Base-by-base conservation (phyloP, 148 eudicot species). In the Dysphania ambrosioides region DNA sequence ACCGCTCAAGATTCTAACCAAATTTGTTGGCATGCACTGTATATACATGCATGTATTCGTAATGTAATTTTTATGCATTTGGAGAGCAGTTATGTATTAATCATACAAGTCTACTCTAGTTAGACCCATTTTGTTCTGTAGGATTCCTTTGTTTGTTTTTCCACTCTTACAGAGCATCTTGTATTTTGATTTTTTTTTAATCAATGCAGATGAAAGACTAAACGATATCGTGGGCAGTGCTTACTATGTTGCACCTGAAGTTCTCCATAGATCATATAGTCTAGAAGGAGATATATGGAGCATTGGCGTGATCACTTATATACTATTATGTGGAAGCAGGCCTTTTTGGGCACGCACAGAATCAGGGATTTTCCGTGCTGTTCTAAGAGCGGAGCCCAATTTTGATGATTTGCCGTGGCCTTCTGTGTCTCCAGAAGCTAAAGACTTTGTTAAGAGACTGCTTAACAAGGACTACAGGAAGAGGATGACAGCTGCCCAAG, bases 181-280 rank as follows among this genome's bases (percentile, higher is more conserved):
- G n/a, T n/a, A n/a, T n/a, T n/a, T n/a, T n/a, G n/a, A n/a, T n/a
- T n/a, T n/a, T n/a, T n/a, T 31, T 66, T 71, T 66, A 57, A 55
- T 72, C 60, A 29, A 26, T 78, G 83, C 87, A 88, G 91, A 88
- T 36, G 91, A 88, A 77, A 80, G 91, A 77, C 86, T 88, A 38
- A 86, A 88, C 74, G 91, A 88, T 77, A 88, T 88, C 56, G 91
- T 88, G 79, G 91, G 91, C 64, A 88, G 91, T 82, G 91, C 91
- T 27, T 88, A 88, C 73, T 88, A 88, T 74, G 91, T 88, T 38
- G 91, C 91, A 35, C 91, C 91, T 16, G 91, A 88, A 86, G 91
- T 88, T 56, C 87, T 88, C 23, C 91, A 88, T 72, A 83, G 91
- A 78, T 85, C 91, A 41, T 88, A 88, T 75, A 83, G 86, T 72